Percentiles rank a stretch among this genome's conserved stretches.
phyloP scores from a whole-genome alignment of 2,329 filamentous ascomycete species.

The Paraphoma sp. region DNA sequence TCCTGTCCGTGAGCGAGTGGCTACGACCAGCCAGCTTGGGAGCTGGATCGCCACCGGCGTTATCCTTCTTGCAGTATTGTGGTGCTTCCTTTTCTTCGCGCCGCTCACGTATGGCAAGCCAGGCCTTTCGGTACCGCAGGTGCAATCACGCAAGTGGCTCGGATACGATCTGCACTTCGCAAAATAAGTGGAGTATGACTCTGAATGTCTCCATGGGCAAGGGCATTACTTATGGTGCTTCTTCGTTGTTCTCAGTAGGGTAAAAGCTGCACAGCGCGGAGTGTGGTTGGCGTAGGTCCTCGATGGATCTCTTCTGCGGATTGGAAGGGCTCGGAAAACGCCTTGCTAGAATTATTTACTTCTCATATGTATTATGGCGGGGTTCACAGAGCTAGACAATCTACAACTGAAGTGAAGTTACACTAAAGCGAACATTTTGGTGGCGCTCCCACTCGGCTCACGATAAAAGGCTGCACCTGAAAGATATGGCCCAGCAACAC shows the following conservation, averaged over 20 bases:
- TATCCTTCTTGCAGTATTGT: constrained; percentile 72
- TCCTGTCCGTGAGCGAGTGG: constrained; percentile 82
- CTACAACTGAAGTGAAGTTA: neutral
- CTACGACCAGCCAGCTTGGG: constrained; percentile 75
- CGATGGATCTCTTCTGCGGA: neutral
- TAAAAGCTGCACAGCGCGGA: neutral
- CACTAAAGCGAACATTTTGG: too few relatives aligned
- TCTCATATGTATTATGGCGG: neutral
- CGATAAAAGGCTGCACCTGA: too few relatives aligned
- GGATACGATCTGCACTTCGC: constrained; percentile 98
- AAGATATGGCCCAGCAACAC: neutral
- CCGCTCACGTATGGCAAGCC: constrained; percentile 96
- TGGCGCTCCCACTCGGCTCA: too few relatives aligned
- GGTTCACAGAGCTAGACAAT: neutral
- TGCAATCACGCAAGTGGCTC: constrained; percentile 89
- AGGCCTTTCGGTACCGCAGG: constrained; percentile 78
- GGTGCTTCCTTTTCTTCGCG: constrained; percentile 90
- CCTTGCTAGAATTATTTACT: neutral
- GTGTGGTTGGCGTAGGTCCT: neutral
- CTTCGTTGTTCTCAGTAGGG: neutral
- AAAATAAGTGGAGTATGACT: constrained; percentile 72
- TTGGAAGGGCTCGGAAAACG: neutral
- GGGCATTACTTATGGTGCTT: neutral
- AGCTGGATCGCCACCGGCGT: constrained; percentile 80
- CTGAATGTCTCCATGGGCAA: neutral